Evolutionary conservation across 768 basidiomycete genomes (phyloP).

Genomic region (Podaxis rugospora): DNA sequence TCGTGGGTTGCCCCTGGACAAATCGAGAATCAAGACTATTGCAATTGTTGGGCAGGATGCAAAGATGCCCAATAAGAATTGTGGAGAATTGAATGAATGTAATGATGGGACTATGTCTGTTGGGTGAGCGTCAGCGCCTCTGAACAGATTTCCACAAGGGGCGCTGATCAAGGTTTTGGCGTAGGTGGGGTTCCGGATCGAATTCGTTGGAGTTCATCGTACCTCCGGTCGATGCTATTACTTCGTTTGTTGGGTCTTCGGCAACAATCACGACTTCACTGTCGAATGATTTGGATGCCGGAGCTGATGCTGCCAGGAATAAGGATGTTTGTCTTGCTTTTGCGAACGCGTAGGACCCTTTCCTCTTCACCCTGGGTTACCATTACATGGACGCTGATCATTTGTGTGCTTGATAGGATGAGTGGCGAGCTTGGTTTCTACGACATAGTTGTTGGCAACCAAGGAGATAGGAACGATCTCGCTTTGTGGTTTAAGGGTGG

Average conservation of each 20-base stretch:
- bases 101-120: constrained; percentile 58
- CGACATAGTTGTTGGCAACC: constrained; percentile 55
- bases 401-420: constrained; percentile 31
- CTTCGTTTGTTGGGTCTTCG: constrained; percentile 31
- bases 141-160: neutral
- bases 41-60: constrained; percentile 62
- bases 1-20: constrained; percentile 40
- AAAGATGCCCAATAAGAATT: constrained; percentile 42
- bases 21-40: constrained; percentile 46
- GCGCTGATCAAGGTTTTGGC: neutral
- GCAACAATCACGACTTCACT: constrained; percentile 38
- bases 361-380: neutral
- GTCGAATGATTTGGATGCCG: constrained; percentile 37
- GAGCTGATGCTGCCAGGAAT: constrained; percentile 34
- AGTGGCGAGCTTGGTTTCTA: constrained; percentile 54
- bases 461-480: constrained; percentile 56
- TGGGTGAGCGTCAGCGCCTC: constrained; percentile 38
- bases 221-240: constrained; percentile 44
- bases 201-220: constrained; percentile 42
- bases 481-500: constrained; percentile 56
- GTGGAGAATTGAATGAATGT: constrained; percentile 46
- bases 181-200: constrained; percentile 48
- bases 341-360: constrained; percentile 43
- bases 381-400: constrained; percentile 18
- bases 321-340: constrained; percentile 60